A percentile compares a stretch with the other conserved stretches of the same genome.
Evolutionary conservation across 495 filamentous ascomycete species (phyloP).

Genomic region (Podospora pseudoanserina): DNA sequence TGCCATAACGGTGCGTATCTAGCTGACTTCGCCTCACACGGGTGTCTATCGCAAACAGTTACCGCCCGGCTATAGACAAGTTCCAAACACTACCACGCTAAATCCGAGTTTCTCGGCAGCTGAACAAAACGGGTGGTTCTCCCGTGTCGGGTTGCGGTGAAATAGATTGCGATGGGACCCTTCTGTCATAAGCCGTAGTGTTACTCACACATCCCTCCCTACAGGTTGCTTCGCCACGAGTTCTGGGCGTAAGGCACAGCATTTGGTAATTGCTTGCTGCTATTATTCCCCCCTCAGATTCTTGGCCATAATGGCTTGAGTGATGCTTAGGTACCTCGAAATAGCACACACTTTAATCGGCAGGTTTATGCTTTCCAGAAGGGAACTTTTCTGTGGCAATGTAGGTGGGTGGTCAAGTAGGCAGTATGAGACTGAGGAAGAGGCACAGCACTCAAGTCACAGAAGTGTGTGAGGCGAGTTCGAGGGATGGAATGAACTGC

Average conservation of each 20-base stretch:
- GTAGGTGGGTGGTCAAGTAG: background rate
- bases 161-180: background rate
- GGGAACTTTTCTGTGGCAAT: background rate
- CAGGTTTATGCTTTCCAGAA: background rate
- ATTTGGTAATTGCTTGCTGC: background rate
- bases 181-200: background rate
- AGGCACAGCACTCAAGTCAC: background rate
- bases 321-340: background rate
- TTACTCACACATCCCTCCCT: background rate
- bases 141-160: background rate
- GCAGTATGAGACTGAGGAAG: background rate
- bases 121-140: background rate
- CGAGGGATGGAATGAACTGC: background rate
- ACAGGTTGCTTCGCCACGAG: background rate
- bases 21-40: background rate
- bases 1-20: background rate
- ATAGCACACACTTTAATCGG: background rate
- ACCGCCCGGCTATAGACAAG: background rate
- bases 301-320: background rate
- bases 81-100: background rate
- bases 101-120: background rate
- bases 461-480: background rate
- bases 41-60: background rate
- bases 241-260: background rate
- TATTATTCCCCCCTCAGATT: background rate